Percentiles rank a stretch among this genome's conserved stretches.
Evolutionary conservation across 2,329 filamentous ascomycete genomes (phyloP).

Genomic region (Cercospora sesami): DNA sequence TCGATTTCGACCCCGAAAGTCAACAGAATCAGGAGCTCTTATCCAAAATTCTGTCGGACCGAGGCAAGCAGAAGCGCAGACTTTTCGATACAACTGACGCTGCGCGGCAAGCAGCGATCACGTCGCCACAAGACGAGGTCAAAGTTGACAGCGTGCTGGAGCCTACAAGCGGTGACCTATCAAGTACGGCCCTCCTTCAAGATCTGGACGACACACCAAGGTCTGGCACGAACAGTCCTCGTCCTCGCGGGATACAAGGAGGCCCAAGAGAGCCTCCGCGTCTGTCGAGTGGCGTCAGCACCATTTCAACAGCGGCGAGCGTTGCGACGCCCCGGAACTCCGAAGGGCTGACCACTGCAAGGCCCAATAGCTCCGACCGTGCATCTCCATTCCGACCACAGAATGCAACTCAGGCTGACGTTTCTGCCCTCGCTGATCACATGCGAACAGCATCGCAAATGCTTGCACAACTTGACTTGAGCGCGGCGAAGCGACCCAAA

Average conservation of each 20-base stretch:
- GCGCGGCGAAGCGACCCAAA: constrained; percentile 74
- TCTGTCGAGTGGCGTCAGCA: constrained; percentile 62
- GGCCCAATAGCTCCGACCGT: constrained; percentile 68
- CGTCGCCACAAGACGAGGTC: constrained; percentile 46
- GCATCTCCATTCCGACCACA: constrained; percentile 55
- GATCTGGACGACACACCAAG: constrained; percentile 54
- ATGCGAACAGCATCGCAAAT: constrained; percentile 87
- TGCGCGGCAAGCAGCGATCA: constrained; percentile 48
- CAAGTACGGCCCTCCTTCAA: constrained; percentile 69
- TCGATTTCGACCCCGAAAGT: constrained; percentile 75
- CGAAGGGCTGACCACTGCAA: constrained; percentile 55
- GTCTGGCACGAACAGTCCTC: constrained; percentile 32
- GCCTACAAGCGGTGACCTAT: constrained; percentile 74
- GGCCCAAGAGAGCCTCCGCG: constrained; percentile 49
- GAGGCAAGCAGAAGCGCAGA: constrained; percentile 56
- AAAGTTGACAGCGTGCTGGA: constrained; percentile 76
- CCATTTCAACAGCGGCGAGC: constrained; percentile 61
- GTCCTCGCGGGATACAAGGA: constrained; percentile 17
- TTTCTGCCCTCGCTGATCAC: constrained; percentile 78
- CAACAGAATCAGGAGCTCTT: constrained; percentile 69
- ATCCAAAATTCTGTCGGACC: constrained; percentile 66
- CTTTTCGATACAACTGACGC: constrained; percentile 61
- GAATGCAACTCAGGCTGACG: constrained; percentile 70
- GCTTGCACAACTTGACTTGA: constrained; percentile 79
- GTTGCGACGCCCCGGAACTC: constrained; percentile 68